These are phyloP conservation scores for Neonectria punicea DNA, from an alignment of 2,329 filamentous ascomycete species.

Conservation along the genomic window DNA sequence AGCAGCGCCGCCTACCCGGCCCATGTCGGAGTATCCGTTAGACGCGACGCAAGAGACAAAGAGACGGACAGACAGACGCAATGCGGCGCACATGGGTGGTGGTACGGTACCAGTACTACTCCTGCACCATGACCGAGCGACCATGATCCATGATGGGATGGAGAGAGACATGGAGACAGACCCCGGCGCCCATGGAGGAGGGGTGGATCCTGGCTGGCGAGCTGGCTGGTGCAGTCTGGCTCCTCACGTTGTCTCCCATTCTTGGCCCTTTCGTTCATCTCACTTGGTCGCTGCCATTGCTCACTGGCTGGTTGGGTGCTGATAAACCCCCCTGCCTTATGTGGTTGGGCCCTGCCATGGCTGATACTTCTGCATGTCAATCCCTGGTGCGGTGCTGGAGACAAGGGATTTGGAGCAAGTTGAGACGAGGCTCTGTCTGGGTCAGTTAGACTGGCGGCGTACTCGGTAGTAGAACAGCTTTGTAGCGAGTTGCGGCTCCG, in stretches of 20 bases:
- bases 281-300: background rate
- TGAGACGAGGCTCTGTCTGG: background rate
- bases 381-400: background rate
- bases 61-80: background rate
- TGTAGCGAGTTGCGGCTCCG: background rate
- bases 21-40: background rate
- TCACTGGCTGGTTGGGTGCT: constrained; percentile 14
- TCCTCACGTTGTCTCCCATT: constrained; percentile 8
- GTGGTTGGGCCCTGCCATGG: background rate
- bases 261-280: constrained; percentile 8
- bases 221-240: background rate
- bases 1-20: background rate
- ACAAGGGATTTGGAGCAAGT: background rate
- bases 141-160: constrained; percentile 25
- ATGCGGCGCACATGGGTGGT: background rate
- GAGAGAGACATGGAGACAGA: constrained; percentile 15
- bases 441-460: too few relatives aligned
- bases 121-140: constrained; percentile 16
- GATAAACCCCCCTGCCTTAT: constrained; percentile 18
- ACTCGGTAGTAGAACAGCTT: background rate
- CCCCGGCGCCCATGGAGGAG: constrained; percentile 16
- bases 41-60: background rate
- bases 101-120: background rate
- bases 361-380: background rate
- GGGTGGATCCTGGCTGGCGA: constrained; percentile 6